Evolutionary conservation across 208 protist genomes (phyloP), one percentile per base, ranked within the genome.

Genomic region (Acanthamoeba lenticulata): DNA sequence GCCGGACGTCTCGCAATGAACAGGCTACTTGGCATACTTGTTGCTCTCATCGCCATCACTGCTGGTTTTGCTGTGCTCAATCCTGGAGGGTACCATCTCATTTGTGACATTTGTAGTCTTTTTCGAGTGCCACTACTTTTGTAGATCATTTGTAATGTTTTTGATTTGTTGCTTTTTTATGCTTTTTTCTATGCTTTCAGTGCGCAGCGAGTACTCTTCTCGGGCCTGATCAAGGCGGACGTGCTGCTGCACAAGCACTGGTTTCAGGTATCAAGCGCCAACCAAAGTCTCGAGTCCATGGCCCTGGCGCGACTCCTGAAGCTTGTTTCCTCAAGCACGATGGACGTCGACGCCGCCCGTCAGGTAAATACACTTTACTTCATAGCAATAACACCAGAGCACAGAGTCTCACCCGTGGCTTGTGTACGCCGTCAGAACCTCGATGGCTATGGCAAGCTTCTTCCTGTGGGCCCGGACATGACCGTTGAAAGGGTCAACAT

Each of bases 121-220:
- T 62, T 62, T 29, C 55, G 55, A 55, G 49, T 21, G 49, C 24
- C 24, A 62, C 11, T 62, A 32, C 7, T 24, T 62, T 6, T 29
- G 5, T 52, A 52, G 45, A 15, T 52, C 45, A 15, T 19, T 52
- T 15, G 5, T 19, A 52, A 19, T 52, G 5, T 19, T 52, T 52
- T 52, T 52, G 21, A 67, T 34, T 67, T 67, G 15, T 21, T 67
- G 4, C 7, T 65, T 65, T 5, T 65, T 65, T 65, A 21, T 67
- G 7, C n/a, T 67, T 67, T 21, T 72, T 40, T 32, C 38, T 40
- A 67, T n/a, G 9, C 45, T 85, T n/a, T 7, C 40, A 91, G 85
- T 40, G 85, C 85, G 1, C 86, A 92, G 86, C 36, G 44, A 49
- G 55, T 38, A 11, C 32, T 92, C n/a, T 74, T 92, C 29, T 36